Evolutionary conservation across 2,329 filamentous ascomycete species (phyloP), one percentile per base, ranked within the genome.

Genomic region (Xylariaceae sp.): DNA sequence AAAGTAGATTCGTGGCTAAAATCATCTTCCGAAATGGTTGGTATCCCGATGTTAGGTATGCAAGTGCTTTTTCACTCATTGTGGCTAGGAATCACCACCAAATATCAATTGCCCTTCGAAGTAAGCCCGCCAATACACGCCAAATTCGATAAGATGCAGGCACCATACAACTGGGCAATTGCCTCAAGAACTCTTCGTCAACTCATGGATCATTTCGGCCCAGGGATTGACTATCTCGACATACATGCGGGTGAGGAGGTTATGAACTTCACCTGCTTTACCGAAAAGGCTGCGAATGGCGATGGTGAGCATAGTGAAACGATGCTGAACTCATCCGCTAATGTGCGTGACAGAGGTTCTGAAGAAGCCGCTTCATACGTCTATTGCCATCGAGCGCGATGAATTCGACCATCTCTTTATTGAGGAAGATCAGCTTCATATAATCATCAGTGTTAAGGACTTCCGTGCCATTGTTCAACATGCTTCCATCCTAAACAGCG

Each of bases 371-470:
- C 75, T 93, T 1, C 87, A 90, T 60, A 93, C 89, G 10, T 89
- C 88, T 31, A 89, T 93, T 55, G 82, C 88, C 1, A 80, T 92
- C 13, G 87, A 90, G 64, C 84, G 82, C 31, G 81, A 87, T 51
- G 88, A 92, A 60, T 93, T 93, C 62, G 84, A 89, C 51, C 80
- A 86, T 47, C 89, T 92, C 55, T 76, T 82, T 18, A 84, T 90
- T 31, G 58, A 60, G 18, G 84, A 90, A 64, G 83, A 89, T 54
- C 85, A 87, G 46, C 78, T 91, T 51, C 89, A 91, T 64, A 88
- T 91, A 62, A 82, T 90, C 53, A 88, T 92, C 64, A 89, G 84
- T 60, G 88, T 93, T 64, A 91, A 90, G 63, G 89, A 93, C 69
- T 92, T 92, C 67, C 85, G 88, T 46, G 85, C 88, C 33, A 89